These are phyloP conservation scores for Graphilbum ipis-grandicollis DNA, from an alignment of 2,329 filamentous ascomycete species.

Conservation along the genomic window DNA sequence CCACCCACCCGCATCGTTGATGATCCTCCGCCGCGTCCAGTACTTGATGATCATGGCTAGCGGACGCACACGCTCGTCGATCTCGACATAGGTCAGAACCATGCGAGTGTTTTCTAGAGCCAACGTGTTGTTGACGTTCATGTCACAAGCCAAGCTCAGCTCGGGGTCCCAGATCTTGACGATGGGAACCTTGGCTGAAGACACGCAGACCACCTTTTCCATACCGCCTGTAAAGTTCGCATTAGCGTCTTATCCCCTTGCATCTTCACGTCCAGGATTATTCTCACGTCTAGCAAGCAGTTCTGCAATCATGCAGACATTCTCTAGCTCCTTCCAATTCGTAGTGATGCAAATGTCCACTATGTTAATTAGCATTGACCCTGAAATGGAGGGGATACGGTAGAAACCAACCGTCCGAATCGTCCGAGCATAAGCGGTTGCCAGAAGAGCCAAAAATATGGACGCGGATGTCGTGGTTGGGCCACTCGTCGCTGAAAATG, in stretches of 20 bases:
- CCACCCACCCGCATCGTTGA: constrained; percentile 98
- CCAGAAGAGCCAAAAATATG: constrained; percentile 97
- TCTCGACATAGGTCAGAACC: constrained; percentile 92
- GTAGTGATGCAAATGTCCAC: constrained; percentile 98
- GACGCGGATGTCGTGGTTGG: constrained; percentile 74
- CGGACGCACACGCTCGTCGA: constrained; percentile 77
- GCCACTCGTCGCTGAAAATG: constrained; percentile 82
- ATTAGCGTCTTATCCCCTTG: not conserved
- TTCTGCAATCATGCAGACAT: constrained; percentile 78
- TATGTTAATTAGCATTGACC: constrained; percentile 17
- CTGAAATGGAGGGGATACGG: not conserved
- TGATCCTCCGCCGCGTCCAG: constrained; percentile 81
- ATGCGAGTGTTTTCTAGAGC: constrained; percentile 93
- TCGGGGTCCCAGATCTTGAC: constrained; percentile 98
- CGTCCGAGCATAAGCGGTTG: constrained; percentile 83
- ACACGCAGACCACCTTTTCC: constrained; percentile 90
- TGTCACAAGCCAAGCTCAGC: constrained; percentile 74
- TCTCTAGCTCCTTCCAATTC: constrained; percentile 69
- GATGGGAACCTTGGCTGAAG: constrained; percentile 89
- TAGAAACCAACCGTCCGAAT: constrained; percentile 67
- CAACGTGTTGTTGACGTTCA: constrained; percentile 96
- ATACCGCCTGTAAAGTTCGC: constrained; percentile 52
- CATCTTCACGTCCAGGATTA: not conserved
- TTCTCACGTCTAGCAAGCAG: constrained; percentile 65
- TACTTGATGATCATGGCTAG: constrained; percentile 95